A percentile compares a stretch with the other conserved stretches of the same genome.
Conservation (phyloP, 192 early-diverging fungal species). For the Coemansia reversa region DNA sequence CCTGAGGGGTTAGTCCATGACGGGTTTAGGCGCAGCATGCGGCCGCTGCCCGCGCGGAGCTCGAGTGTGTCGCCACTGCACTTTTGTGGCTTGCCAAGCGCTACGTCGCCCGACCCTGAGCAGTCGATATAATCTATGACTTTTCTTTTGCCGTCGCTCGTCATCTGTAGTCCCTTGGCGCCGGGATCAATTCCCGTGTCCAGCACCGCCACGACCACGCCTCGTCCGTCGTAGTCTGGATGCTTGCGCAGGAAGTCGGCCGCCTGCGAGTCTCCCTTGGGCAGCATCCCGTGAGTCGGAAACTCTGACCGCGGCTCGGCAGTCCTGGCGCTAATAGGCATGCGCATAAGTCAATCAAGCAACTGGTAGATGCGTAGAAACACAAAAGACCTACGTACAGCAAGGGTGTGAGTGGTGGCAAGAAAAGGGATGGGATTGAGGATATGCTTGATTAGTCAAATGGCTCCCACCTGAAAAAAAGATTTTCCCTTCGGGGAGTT, state of each 20-base stretch:
- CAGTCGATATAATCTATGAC: constrained; percentile 93
- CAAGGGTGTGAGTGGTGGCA: background rate
- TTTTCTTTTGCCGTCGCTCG: constrained; percentile 88
- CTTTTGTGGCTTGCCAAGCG: constrained; percentile 55
- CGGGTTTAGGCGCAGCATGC: constrained; percentile 66
- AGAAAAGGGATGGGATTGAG: background rate
- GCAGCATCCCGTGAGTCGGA: constrained; percentile 64
- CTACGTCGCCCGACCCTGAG: constrained; percentile 80
- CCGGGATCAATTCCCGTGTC: constrained; percentile 96
- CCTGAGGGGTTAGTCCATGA: constrained; percentile 78
- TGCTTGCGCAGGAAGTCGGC: constrained; percentile 77
- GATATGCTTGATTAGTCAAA: background rate
- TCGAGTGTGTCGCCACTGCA: constrained; percentile 51
- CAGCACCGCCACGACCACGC: constrained; percentile 84
- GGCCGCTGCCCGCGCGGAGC: constrained; percentile 72
- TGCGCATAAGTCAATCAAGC: constrained; percentile 3
- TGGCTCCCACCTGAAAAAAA: background rate
- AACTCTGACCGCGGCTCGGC: constrained; percentile 64
- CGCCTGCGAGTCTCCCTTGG: constrained; percentile 80
- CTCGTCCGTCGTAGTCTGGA: constrained; percentile 83
- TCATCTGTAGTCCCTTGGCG: constrained; percentile 81
- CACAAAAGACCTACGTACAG: background rate
- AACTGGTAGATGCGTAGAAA: background rate
- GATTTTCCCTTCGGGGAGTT: background rate
- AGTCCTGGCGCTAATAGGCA: constrained; percentile 4